Conservation (phyloP, 2,329 filamentous ascomycete species). For the Dactylellina leptospora region DNA sequence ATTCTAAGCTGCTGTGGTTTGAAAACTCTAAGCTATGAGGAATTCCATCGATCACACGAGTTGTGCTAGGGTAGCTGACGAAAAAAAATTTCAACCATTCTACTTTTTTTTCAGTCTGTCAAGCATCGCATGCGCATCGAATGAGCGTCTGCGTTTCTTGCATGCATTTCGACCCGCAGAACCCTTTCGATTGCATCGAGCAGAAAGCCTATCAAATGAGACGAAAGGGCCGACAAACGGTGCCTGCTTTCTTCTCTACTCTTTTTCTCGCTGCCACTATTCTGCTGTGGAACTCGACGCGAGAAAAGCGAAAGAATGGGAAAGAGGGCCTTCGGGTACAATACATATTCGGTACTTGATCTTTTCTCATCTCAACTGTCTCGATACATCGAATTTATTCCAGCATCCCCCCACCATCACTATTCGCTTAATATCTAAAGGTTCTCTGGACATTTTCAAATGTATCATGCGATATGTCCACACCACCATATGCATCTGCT, state of each 20-base stretch:
- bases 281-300: constrained; percentile 39
- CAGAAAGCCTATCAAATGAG: not conserved
- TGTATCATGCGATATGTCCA: constrained; percentile 33
- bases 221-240: constrained; percentile 33
- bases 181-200: constrained; percentile 28
- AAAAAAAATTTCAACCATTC: not conserved
- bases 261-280: not conserved
- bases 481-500: constrained; percentile 16
- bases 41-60: constrained; percentile 6
- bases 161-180: constrained; percentile 32
- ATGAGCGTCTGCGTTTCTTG: constrained; percentile 46
- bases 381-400: not conserved
- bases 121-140: constrained; percentile 52
- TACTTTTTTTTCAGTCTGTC: constrained; percentile 5
- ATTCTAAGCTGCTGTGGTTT: constrained; percentile 10
- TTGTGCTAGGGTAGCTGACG: not conserved
- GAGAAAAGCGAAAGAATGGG: too few species aligned
- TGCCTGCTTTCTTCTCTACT: constrained; percentile 29
- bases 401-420: not conserved
- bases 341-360: not conserved
- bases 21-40: not conserved
- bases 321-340: not conserved
- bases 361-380: not conserved
- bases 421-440: not conserved
- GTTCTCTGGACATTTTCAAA: constrained; percentile 5